Evolutionary conservation across 106 monocot species (phyloP).

Genomic region (Alisma plantagoaquatica): DNA sequence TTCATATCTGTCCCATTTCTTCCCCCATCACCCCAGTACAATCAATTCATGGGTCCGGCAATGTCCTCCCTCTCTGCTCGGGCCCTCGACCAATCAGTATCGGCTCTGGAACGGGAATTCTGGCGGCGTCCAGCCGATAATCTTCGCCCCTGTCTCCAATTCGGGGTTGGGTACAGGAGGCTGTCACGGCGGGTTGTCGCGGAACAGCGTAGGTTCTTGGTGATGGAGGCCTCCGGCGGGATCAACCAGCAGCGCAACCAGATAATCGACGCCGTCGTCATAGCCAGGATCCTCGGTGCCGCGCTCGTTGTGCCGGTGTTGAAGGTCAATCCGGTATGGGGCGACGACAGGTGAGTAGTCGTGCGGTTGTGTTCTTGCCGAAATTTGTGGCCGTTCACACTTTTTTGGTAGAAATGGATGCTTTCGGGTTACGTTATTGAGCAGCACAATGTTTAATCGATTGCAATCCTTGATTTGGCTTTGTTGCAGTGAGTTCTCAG

Average conservation of each 20-base stretch:
- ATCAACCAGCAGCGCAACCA: conserved; percentile 42
- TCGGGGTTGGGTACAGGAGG: conserved; percentile 18
- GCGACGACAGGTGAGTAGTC: conserved; percentile 18
- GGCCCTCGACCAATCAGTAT: not conserved
- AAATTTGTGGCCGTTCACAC: not conserved
- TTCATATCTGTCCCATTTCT: not conserved
- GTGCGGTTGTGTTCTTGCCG: not conserved
- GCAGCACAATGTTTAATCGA: not conserved
- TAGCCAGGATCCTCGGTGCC: conserved; percentile 34
- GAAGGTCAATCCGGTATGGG: conserved; percentile 25
- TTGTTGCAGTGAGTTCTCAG: conserved; percentile 22
- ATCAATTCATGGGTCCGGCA: not conserved
- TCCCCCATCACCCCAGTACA: not conserved
- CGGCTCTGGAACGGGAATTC: conserved; percentile 16
- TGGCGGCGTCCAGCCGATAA: conserved; percentile 32
- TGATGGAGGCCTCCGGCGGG: conserved; percentile 25
- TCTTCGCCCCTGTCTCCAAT: conserved; percentile 12
- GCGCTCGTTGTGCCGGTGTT: conserved; percentile 27
- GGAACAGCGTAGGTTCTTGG: conserved; percentile 21
- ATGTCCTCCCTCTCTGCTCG: not conserved
- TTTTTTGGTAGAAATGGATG: not conserved
- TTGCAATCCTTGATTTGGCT: not conserved
- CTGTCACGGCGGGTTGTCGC: conserved; percentile 4
- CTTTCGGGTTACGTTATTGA: not conserved
- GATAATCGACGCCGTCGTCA: conserved; percentile 39